Percentiles rank a stretch among this genome's conserved stretches.
phyloP scores from a whole-genome alignment of 208 protist species.

The Wallacemonas sp. region DNA sequence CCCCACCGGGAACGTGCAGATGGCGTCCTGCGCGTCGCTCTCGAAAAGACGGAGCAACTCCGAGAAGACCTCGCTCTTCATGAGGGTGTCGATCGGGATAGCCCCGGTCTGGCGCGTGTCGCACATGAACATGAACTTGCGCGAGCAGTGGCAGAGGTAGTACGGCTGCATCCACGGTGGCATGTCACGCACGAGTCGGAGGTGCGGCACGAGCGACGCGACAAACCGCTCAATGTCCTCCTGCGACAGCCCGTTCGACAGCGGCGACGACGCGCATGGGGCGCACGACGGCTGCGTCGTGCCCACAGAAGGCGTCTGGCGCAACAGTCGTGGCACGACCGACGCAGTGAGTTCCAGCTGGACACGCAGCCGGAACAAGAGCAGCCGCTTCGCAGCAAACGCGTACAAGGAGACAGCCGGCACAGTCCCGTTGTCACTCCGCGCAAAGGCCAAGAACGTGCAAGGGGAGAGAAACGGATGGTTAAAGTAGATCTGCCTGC shows the following conservation, averaged over 20 bases:
- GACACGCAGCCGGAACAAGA: slow-evolving; percentile 82
- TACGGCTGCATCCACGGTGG: slow-evolving; percentile 87
- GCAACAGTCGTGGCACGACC: slow-evolving; percentile 41
- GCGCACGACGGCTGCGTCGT: slow-evolving; percentile 37
- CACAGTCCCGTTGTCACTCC: slow-evolving; percentile 54
- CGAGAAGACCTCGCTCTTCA: slow-evolving; percentile 87
- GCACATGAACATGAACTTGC: slow-evolving; percentile 95
- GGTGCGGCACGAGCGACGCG: slow-evolving; percentile 62
- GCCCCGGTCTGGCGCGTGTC: slow-evolving; percentile 72
- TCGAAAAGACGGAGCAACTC: slow-evolving; percentile 91
- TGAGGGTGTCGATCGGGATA: slow-evolving; percentile 80
- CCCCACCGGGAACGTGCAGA: slow-evolving; percentile 62
- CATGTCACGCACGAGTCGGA: slow-evolving; percentile 82
- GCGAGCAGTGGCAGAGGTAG: slow-evolving; percentile 89
- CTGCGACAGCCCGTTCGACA: slow-evolving; percentile 81
- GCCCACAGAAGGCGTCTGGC: slow-evolving; percentile 13
- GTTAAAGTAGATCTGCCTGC: slow-evolving; percentile 62
- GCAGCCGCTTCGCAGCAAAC: slow-evolving; percentile 80
- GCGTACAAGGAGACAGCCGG: slow-evolving; percentile 79
- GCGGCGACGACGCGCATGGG: slow-evolving; percentile 70
- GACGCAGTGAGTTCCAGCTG: slow-evolving; percentile 70
- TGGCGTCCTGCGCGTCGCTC: slow-evolving; percentile 75
- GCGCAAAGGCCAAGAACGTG: slow-evolving; percentile 78
- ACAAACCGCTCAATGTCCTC: slow-evolving; percentile 87
- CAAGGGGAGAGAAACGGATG: slow-evolving; percentile 88